Conservation (phyloP, 2,329 filamentous ascomycete species). For the Simplicillium aogashimaense region DNA sequence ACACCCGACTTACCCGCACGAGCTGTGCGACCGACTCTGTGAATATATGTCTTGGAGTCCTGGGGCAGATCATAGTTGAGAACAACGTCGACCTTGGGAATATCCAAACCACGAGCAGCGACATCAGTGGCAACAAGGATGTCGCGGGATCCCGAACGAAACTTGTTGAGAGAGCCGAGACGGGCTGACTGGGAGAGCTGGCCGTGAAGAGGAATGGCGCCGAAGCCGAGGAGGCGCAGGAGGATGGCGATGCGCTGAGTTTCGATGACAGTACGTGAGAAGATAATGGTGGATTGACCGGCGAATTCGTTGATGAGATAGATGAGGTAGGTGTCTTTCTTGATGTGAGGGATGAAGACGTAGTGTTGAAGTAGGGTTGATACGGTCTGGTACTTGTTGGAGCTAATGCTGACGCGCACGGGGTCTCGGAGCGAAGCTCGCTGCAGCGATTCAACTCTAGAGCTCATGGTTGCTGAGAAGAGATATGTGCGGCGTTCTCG, state of each 20-base stretch:
- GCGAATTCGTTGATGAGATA: constrained; percentile 77
- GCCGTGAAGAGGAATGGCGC: constrained; percentile 86
- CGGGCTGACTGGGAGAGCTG: constrained; percentile 83
- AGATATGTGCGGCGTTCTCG: constrained; percentile 72
- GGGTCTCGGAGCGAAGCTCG: constrained; percentile 81
- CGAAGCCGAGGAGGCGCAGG: constrained; percentile 74
- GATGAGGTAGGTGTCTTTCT: constrained; percentile 86
- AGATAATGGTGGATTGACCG: constrained; percentile 82
- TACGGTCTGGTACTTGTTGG: constrained; percentile 83
- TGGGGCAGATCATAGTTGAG: constrained; percentile 77
- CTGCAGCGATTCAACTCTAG: constrained; percentile 86
- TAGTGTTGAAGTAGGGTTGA: constrained; percentile 80
- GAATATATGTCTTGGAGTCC: constrained; percentile 85
- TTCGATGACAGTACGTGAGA: constrained; percentile 86
- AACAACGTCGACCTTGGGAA: constrained; percentile 81
- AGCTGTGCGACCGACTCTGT: constrained; percentile 80
- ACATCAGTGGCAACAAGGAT: constrained; percentile 91
- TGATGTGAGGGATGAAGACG: constrained; percentile 73
- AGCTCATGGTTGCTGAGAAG: constrained; percentile 90
- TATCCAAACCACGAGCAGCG: constrained; percentile 86
- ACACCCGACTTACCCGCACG: constrained; percentile 77
- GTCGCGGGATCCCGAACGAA: constrained; percentile 67
- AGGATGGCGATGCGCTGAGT: constrained; percentile 78
- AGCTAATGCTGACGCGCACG: constrained; percentile 70
- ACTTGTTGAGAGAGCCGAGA: constrained; percentile 82